These are phyloP conservation scores for Lasiodiplodia citricola DNA, from an alignment of 2,329 filamentous ascomycete genomes.

Conservation along the genomic window DNA sequence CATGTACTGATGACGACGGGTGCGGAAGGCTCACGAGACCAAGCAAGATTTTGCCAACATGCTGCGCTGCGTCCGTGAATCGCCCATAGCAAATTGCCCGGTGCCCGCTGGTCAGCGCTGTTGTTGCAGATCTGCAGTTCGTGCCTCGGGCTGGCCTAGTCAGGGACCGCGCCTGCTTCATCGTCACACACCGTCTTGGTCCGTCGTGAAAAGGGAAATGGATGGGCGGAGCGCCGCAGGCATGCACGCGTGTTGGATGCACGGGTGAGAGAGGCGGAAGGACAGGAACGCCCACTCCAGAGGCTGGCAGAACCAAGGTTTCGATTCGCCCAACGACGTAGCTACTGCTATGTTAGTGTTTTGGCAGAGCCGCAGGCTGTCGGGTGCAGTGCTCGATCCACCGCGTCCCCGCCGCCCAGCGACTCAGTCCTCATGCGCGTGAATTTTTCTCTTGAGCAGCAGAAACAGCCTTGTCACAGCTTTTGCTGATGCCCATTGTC, in stretches of 20 bases:
- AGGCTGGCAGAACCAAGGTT: background rate
- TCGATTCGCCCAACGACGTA: background rate
- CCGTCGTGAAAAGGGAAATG: slow-evolving; percentile 6
- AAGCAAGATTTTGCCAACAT: slow-evolving; percentile 14
- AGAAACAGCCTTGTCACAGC: background rate
- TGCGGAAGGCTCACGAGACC: slow-evolving; percentile 9
- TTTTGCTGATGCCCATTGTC: background rate
- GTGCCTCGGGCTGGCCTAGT: slow-evolving; percentile 14
- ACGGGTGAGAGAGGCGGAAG: too few species aligned
- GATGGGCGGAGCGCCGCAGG: background rate
- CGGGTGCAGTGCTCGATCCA: background rate
- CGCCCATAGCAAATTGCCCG: slow-evolving; percentile 15
- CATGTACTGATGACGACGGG: slow-evolving; percentile 9
- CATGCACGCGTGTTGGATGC: background rate
- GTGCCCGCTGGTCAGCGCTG: slow-evolving; percentile 2
- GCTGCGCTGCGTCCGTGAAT: background rate
- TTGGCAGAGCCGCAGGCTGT: background rate
- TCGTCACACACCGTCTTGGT: slow-evolving; percentile 21
- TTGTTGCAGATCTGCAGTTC: slow-evolving; percentile 19
- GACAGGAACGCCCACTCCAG: background rate
- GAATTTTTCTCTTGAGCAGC: background rate
- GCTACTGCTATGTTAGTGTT: background rate
- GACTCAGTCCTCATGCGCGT: slow-evolving; percentile 3
- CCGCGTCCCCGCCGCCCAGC: background rate
- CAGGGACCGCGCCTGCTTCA: slow-evolving; percentile 16